Evolutionary conservation across 352 stramenopile species (phyloP), one percentile per base, ranked within the genome.

Genomic region (Halophytophthora batemanensis): DNA sequence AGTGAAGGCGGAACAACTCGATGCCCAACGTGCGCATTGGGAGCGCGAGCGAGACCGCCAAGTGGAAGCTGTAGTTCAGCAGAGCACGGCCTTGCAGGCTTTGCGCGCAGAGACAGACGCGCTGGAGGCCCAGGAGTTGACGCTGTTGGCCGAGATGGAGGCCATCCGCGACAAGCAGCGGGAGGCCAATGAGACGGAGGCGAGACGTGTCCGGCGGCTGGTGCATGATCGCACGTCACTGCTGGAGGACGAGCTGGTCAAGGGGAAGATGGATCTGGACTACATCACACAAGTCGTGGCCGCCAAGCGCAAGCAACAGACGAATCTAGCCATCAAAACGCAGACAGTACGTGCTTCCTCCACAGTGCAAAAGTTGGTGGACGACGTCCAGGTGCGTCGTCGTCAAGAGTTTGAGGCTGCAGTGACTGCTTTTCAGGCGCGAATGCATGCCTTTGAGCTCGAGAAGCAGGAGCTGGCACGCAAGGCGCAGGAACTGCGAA

Each of bases 101-200:
- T 18, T 86, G 10, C 53, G 54, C 2, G 21, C 39, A 11, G 56
- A 67, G 21, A 49, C 47, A 11, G 43, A 67, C 11, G 59, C 71
- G 14, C 57, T 86, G 13, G 61, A 71, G 8, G 53, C 53, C 1
- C 53, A 66, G 12, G 76, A 87, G 41, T 38, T 81, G 13, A 59
- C 66, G 2, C 40, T 87, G 21, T 37, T 63, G 46, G 71, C 71
- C 1, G 68, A 87, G 28, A 53, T 87, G 19, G 65, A 79, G 38
- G 56, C 85, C 2, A 43, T 87, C 2, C 68, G 58, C 7, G 73
- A 87, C 43, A 50, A 46, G 12, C 71, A 85, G 43, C 55, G 71
- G 21, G 46, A 66, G 34, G 59, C 47, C 13, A 70, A 59, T 8
- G 61, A 68, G 21, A 79, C 60, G 1, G 68, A 82, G 36, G 73